These are phyloP conservation scores for Alternaria consortialis DNA, from an alignment of 2,329 filamentous ascomycete species.

Conservation along the genomic window DNA sequence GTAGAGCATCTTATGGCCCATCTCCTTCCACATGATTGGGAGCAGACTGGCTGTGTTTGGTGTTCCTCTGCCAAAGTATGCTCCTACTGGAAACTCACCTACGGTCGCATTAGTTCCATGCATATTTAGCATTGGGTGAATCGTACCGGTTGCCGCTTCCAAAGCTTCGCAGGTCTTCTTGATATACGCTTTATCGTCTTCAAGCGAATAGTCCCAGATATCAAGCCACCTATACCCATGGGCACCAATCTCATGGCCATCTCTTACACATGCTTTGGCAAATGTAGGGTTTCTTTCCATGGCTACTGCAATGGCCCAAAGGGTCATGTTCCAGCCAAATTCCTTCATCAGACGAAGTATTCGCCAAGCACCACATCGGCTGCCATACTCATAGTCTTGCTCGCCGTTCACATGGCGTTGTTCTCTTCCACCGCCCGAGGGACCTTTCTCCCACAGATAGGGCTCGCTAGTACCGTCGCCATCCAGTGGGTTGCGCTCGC, in stretches of 20 bases:
- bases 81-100: constrained; percentile 52
- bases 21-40: constrained; percentile 62
- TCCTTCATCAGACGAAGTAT: constrained; percentile 60
- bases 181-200: constrained; percentile 60
- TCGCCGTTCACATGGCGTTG: constrained; percentile 59
- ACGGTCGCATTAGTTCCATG: background rate
- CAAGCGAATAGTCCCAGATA: constrained; percentile 57
- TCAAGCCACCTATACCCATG: constrained; percentile 63
- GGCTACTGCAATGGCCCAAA: constrained; percentile 61
- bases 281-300: constrained; percentile 60
- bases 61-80: constrained; percentile 60
- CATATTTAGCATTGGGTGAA: background rate
- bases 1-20: constrained; percentile 61
- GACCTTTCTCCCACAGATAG: constrained; percentile 51
- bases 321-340: constrained; percentile 60
- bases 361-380: constrained; percentile 60
- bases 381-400: constrained; percentile 63
- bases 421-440: constrained; percentile 43
- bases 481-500: constrained; percentile 44
- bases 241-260: constrained; percentile 61
- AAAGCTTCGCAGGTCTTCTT: constrained; percentile 54
- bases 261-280: constrained; percentile 53
- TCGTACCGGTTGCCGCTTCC: constrained; percentile 46
- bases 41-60: constrained; percentile 61
- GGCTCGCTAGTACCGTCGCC: constrained; percentile 46